These are phyloP conservation scores for Geotrichum ghanense DNA, from an alignment of 805 yeast species.

Conservation along the genomic window DNA sequence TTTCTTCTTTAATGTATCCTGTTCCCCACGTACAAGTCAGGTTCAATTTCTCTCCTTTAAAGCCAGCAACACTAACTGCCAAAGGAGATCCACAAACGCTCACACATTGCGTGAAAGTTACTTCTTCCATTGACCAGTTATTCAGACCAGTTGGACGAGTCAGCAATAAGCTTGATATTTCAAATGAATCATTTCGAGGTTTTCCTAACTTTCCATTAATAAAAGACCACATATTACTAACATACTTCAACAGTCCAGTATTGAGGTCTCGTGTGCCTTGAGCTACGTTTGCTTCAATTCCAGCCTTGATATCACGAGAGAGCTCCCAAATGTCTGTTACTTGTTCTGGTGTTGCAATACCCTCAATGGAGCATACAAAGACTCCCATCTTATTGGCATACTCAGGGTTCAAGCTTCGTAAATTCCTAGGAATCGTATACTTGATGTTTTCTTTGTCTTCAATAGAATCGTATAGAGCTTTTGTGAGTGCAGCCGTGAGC, in stretches of 20 bases:
- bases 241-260: neutral
- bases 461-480: neutral
- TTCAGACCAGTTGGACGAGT: too few relatives aligned
- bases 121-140: neutral
- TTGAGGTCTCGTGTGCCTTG: neutral
- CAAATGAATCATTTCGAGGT: neutral
- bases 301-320: neutral
- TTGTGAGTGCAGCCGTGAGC: neutral
- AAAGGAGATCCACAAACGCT: neutral
- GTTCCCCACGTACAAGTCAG: neutral
- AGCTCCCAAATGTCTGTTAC: neutral
- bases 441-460: neutral
- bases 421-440: neutral
- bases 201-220: neutral
- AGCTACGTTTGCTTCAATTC: neutral
- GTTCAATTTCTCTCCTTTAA: neutral
- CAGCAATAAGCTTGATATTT: neutral
- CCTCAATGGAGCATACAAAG: neutral
- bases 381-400: neutral
- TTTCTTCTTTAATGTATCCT: too few relatives aligned
- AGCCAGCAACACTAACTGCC: neutral
- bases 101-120: neutral
- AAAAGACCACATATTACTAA: neutral
- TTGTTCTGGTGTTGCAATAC: neutral
- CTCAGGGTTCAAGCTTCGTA: neutral